A percentile compares a stretch with the other conserved stretches of the same genome.
Conservation (phyloP, 345 rosid species). For the Limnanthes douglasii region DNA sequence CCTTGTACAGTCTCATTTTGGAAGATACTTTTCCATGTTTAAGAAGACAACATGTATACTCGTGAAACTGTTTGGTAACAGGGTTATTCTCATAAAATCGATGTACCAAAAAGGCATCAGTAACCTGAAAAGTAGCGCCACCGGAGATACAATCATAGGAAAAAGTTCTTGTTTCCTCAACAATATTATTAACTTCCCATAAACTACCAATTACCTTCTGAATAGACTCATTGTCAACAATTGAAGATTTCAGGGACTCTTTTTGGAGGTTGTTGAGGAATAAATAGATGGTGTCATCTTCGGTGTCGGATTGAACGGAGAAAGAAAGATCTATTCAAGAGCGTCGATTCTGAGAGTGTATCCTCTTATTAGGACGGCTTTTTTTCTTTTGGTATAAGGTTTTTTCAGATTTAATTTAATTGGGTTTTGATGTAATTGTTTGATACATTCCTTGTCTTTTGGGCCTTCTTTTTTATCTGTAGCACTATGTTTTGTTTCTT, state of each 20-base stretch:
- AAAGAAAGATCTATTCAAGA: conserved; percentile 42
- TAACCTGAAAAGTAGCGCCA: conserved; percentile 30
- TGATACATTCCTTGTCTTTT: no score
- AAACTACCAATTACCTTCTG: conserved; percentile 32
- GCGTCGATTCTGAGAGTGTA: conserved; percentile 62
- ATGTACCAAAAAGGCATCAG: conserved; percentile 71
- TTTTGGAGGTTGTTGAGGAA: conserved; percentile 69
- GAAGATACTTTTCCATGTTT: conserved; percentile 74
- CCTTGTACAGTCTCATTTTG: conserved; percentile 53
- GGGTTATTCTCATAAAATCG: conserved; percentile 59
- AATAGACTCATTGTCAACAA: conserved; percentile 50
- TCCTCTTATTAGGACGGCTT: conserved; percentile 60
- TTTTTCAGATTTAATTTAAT: no score
- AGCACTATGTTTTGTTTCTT: no score
- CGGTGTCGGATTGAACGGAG: conserved; percentile 39
- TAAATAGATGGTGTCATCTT: conserved; percentile 62
- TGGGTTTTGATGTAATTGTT: no score
- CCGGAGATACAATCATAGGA: conserved; percentile 14
- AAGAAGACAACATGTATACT: conserved; percentile 45
- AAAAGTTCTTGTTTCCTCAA: conserved; percentile 23
- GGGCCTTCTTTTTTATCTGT: no score
- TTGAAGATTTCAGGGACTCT: conserved; percentile 40
- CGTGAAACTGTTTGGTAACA: conserved; percentile 60
- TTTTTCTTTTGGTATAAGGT: no score
- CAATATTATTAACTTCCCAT: conserved; percentile 54